A percentile compares a stretch with the other conserved stretches of the same genome.
Evolutionary conservation across 139 green algal species (phyloP).

Genomic region (Pleodorina starrii): DNA sequence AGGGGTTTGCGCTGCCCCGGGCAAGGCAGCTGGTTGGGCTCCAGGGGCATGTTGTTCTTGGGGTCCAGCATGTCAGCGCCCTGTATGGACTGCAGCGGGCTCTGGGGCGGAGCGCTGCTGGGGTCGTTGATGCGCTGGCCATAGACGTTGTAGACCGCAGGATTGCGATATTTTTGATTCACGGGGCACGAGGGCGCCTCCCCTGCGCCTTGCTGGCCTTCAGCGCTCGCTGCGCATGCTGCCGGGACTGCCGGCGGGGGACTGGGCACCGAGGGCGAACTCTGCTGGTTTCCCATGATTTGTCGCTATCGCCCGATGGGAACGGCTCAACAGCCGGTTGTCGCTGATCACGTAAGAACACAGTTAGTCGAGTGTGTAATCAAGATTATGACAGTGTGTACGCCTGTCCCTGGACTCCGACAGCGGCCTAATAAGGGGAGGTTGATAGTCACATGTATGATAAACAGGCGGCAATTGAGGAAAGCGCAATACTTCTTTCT

Average conservation of each 20-base stretch:
- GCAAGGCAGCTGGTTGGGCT: constrained; percentile 90
- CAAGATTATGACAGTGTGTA: no score
- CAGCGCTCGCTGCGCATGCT: not conserved
- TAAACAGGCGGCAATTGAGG: no score
- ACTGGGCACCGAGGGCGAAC: not conserved
- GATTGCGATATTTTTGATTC: constrained; percentile 54
- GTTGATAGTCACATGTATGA: no score
- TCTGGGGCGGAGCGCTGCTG: constrained; percentile 3
- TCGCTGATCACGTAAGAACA: no score
- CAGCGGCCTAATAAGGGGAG: no score
- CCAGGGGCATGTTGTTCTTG: constrained; percentile 94
- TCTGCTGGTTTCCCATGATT: constrained; percentile 30
- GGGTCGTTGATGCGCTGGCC: constrained; percentile 83
- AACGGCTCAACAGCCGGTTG: no score
- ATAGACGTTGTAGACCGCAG: constrained; percentile 94
- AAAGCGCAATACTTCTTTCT: no score
- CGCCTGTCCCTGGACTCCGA: no score
- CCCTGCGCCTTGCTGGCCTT: not conserved
- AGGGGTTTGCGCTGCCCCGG: constrained; percentile 87
- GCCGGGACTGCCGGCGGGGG: not conserved
- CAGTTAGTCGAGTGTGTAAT: no score
- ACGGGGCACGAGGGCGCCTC: constrained; percentile 15
- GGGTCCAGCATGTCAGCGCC: constrained; percentile 78
- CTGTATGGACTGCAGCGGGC: constrained; percentile 51
- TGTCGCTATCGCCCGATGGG: no score